Percentiles rank a stretch among this genome's conserved stretches.
Evolutionary conservation across 2,329 filamentous ascomycete species (phyloP).

Genomic region (Helotiales sp.): DNA sequence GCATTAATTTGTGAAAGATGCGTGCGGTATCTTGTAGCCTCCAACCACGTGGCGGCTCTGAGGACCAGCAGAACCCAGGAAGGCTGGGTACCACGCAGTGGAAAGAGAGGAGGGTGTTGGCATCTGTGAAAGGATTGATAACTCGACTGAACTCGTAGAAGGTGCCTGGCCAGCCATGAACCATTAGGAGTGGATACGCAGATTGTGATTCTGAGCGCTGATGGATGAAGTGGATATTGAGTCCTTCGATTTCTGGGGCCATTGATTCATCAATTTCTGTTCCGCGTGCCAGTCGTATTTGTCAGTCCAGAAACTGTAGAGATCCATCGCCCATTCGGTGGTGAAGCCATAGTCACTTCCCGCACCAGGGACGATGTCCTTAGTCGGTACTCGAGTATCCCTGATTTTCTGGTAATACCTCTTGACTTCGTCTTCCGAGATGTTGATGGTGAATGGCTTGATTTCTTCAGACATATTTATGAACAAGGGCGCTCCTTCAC

Average conservation of each 20-base stretch:
- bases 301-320: neutral
- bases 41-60: neutral
- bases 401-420: neutral
- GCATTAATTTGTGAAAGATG: neutral
- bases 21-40: neutral
- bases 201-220: conserved; percentile 53
- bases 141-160: conserved; percentile 59
- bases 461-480: neutral
- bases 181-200: conserved; percentile 68
- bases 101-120: neutral
- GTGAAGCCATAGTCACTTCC: neutral
- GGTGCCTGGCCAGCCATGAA: conserved; percentile 72
- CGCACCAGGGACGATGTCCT: neutral
- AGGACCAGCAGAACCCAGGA: neutral
- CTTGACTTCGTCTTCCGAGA: neutral
- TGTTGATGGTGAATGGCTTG: neutral
- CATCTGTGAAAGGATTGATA: neutral
- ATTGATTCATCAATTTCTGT: neutral
- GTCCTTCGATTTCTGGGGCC: neutral
- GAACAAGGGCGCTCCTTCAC: neutral
- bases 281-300: neutral
- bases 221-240: conserved; percentile 64
- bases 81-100: neutral
- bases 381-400: neutral
- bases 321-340: neutral